These are phyloP conservation scores for Lactifluus echinatus DNA, from an alignment of 768 basidiomycete genomes.

Conservation along the genomic window DNA sequence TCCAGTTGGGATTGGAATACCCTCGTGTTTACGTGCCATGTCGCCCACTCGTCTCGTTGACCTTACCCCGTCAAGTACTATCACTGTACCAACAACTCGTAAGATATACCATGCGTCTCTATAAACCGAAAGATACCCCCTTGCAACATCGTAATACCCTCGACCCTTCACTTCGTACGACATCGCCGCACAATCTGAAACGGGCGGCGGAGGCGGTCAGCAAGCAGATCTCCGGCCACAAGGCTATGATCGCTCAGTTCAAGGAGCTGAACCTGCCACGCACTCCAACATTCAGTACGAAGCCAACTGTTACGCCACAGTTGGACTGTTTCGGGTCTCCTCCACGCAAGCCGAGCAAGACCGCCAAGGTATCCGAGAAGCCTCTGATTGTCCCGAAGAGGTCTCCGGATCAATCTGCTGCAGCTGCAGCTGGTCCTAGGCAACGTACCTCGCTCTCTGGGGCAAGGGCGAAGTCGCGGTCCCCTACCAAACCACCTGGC, in stretches of 20 bases:
- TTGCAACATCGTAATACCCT: background rate
- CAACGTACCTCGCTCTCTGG: background rate
- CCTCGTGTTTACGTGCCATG: background rate
- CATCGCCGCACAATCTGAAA: background rate
- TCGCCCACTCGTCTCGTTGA: background rate
- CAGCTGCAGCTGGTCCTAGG: background rate
- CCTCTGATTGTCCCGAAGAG: background rate
- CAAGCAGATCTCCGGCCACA: conserved; percentile 8
- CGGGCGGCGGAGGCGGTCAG: conserved; percentile 12
- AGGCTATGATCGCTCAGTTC: conserved; percentile 13
- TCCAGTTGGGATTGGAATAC: background rate
- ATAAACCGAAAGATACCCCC: conserved; percentile 4
- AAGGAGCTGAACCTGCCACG: conserved; percentile 4
- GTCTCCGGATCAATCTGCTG: background rate
- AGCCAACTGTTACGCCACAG: background rate
- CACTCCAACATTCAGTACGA: conserved; percentile 1
- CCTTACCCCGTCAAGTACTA: conserved; percentile 11
- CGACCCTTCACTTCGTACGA: background rate
- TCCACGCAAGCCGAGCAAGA: background rate
- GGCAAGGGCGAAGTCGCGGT: background rate
- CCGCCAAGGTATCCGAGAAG: background rate
- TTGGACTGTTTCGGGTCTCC: background rate
- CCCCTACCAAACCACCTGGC: no score
- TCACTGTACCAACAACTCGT: conserved; percentile 12
- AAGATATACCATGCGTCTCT: conserved; percentile 15